phyloP scores from a whole-genome alignment of 345 rosid species.

The Pelargonium nanum region DNA sequence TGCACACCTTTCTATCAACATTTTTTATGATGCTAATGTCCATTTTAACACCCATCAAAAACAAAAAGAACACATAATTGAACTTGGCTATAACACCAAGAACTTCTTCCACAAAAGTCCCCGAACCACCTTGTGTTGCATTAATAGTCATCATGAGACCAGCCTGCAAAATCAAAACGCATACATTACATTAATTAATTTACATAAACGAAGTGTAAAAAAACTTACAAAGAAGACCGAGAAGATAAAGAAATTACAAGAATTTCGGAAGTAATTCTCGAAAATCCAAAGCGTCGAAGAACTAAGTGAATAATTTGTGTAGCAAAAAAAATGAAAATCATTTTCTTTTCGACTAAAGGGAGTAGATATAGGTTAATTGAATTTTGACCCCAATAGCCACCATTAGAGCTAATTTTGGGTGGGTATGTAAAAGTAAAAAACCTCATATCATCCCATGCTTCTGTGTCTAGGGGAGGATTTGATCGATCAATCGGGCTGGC shows the following conservation, averaged over 20 bases:
- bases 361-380: too few relatives aligned
- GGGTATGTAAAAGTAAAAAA: not conserved
- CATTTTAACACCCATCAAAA: slow-evolving; percentile 22
- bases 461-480: not conserved
- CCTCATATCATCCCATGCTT: not conserved
- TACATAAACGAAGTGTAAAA: too few relatives aligned
- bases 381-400: not conserved
- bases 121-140: not conserved
- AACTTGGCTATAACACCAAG: not conserved
- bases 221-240: not conserved
- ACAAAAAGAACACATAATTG: slow-evolving; percentile 14
- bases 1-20: slow-evolving; percentile 4
- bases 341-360: not conserved
- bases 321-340: not conserved
- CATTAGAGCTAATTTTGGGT: not conserved
- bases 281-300: not conserved
- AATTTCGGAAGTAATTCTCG: not conserved
- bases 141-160: not conserved
- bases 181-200: too few relatives aligned
- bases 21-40: slow-evolving; percentile 11
- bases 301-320: not conserved
- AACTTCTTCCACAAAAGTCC: not conserved
- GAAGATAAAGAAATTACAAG: not conserved
- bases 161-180: not conserved
- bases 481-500: not conserved